These are phyloP conservation scores for Poa annua DNA, from an alignment of 176 grass and related monocot genomes.

Conservation along the genomic window DNA sequence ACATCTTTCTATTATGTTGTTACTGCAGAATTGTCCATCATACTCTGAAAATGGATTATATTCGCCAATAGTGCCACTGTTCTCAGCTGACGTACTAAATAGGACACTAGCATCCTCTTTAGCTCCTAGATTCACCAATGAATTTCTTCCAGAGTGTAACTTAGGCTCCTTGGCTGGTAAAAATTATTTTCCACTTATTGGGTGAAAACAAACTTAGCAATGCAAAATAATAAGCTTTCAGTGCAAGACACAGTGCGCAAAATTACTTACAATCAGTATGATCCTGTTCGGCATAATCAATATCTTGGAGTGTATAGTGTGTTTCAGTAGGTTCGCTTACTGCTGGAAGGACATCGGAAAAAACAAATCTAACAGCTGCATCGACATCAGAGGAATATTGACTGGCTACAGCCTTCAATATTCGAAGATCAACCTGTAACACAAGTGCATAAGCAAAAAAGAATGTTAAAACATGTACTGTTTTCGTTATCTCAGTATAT, in stretches of 20 bases:
- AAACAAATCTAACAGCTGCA: constrained; percentile 70
- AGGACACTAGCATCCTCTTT: constrained; percentile 22
- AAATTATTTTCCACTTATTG: neutral
- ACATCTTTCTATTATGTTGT: constrained; percentile 16
- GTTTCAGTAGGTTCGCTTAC: constrained; percentile 45
- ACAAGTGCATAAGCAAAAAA: constrained; percentile 17
- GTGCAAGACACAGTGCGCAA: neutral
- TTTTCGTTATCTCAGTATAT: constrained; percentile 12
- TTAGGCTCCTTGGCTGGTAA: neutral
- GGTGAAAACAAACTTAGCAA: neutral
- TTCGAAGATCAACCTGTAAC: constrained; percentile 68
- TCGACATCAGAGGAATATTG: constrained; percentile 65
- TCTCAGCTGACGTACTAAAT: neutral
- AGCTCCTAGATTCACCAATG: neutral
- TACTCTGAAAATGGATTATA: constrained; percentile 20
- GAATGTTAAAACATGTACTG: neutral
- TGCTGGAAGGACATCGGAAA: constrained; percentile 60
- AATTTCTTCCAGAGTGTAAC: constrained; percentile 3
- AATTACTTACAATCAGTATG: constrained; percentile 47
- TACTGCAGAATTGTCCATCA: constrained; percentile 8
- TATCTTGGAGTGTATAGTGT: constrained; percentile 37
- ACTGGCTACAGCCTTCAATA: constrained; percentile 71
- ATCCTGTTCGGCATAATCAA: constrained; percentile 39
- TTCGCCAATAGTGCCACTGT: neutral
- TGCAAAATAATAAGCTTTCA: neutral